Evolutionary conservation across 257 asterid genomes (phyloP).

Genomic region (Solanum etuberosum): DNA sequence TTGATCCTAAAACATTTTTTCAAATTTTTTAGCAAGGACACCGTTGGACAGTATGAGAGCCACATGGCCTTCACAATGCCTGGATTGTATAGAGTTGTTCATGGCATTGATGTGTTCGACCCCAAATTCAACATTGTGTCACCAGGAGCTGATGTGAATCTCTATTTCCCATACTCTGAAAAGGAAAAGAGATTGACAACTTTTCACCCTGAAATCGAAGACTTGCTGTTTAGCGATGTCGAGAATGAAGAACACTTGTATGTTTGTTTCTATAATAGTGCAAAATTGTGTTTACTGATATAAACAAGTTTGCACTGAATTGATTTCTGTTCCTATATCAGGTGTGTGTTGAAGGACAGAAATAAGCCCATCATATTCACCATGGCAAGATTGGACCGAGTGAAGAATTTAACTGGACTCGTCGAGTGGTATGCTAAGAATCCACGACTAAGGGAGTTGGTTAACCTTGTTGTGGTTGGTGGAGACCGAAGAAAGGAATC

Average conservation of each 20-base stretch:
- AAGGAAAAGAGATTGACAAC: slow-evolving; percentile 62
- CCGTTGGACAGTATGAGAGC: slow-evolving; percentile 96
- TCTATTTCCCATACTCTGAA: slow-evolving; percentile 66
- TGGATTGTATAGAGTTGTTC: slow-evolving; percentile 84
- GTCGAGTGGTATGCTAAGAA: slow-evolving; percentile 87
- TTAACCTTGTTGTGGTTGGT: slow-evolving; percentile 81
- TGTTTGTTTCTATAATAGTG: slow-evolving; percentile 19
- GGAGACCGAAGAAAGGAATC: slow-evolving; percentile 92
- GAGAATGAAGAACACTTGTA: slow-evolving; percentile 88
- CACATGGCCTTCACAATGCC: slow-evolving; percentile 98
- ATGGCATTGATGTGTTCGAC: slow-evolving; percentile 86
- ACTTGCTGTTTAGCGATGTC: slow-evolving; percentile 63
- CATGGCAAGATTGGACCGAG: slow-evolving; percentile 90
- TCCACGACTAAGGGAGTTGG: slow-evolving; percentile 63
- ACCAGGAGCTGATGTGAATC: slow-evolving; percentile 76
- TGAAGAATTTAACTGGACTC: slow-evolving; percentile 80
- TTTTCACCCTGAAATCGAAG: slow-evolving; percentile 72
- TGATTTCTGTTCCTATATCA: neutral
- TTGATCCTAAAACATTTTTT: neutral
- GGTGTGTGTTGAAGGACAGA: slow-evolving; percentile 81
- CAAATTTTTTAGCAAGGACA: slow-evolving; percentile 58
- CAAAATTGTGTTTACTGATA: neutral
- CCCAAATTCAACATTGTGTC: slow-evolving; percentile 98
- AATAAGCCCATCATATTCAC: slow-evolving; percentile 82
- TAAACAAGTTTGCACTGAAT: neutral